Conservation (phyloP, 345 rosid species). For the Limnanthes douglasii region DNA sequence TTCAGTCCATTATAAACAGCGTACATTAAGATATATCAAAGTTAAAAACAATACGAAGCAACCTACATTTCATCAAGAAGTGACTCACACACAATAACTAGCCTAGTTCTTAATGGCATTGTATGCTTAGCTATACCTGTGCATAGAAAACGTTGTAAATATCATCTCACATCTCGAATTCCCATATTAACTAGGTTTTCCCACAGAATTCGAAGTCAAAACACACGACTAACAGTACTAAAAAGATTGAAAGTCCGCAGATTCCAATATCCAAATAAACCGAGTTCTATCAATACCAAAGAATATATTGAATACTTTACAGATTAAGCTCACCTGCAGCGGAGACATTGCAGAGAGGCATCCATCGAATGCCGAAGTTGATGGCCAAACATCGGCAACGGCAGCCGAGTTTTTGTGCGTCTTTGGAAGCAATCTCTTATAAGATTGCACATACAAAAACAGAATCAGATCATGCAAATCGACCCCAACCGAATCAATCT, state of each 20-base stretch:
- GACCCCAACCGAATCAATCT: slow-evolving; percentile 48
- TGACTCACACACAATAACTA: too few species aligned
- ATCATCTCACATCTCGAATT: not conserved
- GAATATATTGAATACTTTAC: not conserved
- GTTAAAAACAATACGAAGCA: too few species aligned
- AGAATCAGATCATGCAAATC: slow-evolving; percentile 79
- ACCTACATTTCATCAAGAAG: too few species aligned
- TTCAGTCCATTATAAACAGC: too few species aligned
- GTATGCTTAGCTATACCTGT: too few species aligned
- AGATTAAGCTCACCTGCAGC: slow-evolving; percentile 45
- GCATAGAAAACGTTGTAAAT: too few species aligned
- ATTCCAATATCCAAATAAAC: too few species aligned
- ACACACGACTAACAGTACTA: too few species aligned
- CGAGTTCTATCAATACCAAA: slow-evolving; percentile 7
- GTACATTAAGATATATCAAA: too few species aligned
- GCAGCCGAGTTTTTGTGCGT: slow-evolving; percentile 85
- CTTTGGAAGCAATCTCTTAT: slow-evolving; percentile 77
- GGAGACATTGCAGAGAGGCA: slow-evolving; percentile 88
- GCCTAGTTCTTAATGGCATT: too few species aligned
- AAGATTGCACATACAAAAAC: slow-evolving; percentile 84
- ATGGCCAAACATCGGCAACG: slow-evolving; percentile 98
- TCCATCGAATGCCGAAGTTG: slow-evolving; percentile 95
- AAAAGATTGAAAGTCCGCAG: too few species aligned
- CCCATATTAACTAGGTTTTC: slow-evolving; percentile 2
- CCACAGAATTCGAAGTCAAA: slow-evolving; percentile 2